phyloP scores from a whole-genome alignment of 495 filamentous ascomycete genomes.

The Aspergillus diversus region DNA sequence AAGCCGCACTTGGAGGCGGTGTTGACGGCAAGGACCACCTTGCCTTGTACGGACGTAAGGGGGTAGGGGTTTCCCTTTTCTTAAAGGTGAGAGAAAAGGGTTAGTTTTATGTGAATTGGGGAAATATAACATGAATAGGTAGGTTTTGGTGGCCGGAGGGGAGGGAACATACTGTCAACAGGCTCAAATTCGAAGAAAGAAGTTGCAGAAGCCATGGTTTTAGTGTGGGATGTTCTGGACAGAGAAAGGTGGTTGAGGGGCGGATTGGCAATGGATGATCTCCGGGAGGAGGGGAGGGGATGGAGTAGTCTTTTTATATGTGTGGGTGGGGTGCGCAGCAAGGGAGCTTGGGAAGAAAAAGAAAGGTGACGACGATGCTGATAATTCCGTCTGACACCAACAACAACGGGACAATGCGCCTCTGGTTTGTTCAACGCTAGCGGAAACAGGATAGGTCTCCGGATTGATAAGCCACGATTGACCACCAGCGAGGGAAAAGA shows the following conservation, averaged over 20 bases:
- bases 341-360: background rate
- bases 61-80: slow-evolving; percentile 75
- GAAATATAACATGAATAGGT: background rate
- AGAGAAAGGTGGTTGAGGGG: slow-evolving; percentile 1
- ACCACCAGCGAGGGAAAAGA: background rate
- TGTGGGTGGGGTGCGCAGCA: background rate
- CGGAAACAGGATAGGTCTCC: background rate
- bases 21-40: slow-evolving; percentile 95
- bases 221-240: slow-evolving; percentile 20
- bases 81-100: slow-evolving; percentile 37
- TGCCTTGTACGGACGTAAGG: slow-evolving; percentile 73
- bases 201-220: slow-evolving; percentile 82
- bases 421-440: background rate
- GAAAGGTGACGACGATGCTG: background rate
- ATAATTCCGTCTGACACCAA: background rate
- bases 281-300: background rate
- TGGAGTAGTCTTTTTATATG: background rate
- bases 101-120: slow-evolving; percentile 7
- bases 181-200: slow-evolving; percentile 91
- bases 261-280: background rate
- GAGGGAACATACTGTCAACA: slow-evolving; percentile 66
- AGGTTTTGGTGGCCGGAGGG: background rate
- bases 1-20: slow-evolving; percentile 99
- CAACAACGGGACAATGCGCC: background rate
- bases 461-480: slow-evolving; percentile 9